Conservation (phyloP, 805 yeast species). For the Zygoascus flipseniorum region DNA sequence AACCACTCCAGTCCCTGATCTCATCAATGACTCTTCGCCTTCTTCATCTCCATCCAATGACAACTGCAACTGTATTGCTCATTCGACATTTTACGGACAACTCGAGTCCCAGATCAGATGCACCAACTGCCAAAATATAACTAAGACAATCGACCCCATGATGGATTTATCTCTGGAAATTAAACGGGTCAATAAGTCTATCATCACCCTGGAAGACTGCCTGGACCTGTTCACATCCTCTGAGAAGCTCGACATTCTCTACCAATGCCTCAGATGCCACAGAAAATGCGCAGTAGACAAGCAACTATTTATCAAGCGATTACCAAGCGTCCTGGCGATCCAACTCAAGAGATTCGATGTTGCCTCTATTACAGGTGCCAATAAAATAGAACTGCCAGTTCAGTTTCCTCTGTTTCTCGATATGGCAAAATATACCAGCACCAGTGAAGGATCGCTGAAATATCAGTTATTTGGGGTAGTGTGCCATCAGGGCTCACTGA, state of each 20-base stretch:
- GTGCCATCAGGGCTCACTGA: constrained; percentile 85
- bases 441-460: constrained; percentile 25
- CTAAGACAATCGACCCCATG: constrained; percentile 78
- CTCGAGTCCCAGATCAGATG: constrained; percentile 75
- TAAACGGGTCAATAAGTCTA: constrained; percentile 19
- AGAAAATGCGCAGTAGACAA: constrained; percentile 60
- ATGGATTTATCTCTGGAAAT: constrained; percentile 83
- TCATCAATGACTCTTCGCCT: constrained; percentile 2
- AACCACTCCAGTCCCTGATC: constrained; percentile 2
- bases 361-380: constrained; percentile 28
- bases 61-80: constrained; percentile 70
- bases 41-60: constrained; percentile 3
- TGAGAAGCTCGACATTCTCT: constrained; percentile 68
- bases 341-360: constrained; percentile 76
- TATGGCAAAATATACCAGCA: constrained; percentile 47
- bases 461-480: constrained; percentile 84
- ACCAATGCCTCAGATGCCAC: constrained; percentile 61
- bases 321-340: constrained; percentile 73
- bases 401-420: constrained; percentile 66
- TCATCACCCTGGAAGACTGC: constrained; percentile 47
- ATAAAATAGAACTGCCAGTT: constrained; percentile 71
- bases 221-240: constrained; percentile 65
- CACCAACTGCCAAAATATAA: constrained; percentile 51
- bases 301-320: constrained; percentile 53
- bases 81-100: constrained; percentile 74